Base-by-base conservation (phyloP, 345 rosid genomes). In the Abelmoschus esculentus region DNA sequence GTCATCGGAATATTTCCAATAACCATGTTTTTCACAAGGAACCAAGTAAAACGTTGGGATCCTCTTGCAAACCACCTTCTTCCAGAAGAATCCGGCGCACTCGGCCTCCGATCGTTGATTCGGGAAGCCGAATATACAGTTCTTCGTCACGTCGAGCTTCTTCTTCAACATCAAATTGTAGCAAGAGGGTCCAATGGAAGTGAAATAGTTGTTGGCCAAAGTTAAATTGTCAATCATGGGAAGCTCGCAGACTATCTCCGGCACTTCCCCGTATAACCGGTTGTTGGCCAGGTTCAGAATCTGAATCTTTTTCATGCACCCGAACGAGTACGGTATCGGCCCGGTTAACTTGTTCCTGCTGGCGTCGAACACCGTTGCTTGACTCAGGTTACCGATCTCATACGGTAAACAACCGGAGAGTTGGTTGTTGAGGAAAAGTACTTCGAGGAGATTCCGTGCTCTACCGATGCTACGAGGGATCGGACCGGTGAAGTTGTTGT, bases 111-210 rank as follows among this genome's bases (percentile, higher is more conserved):
- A 13, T 68, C 76, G 79, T 81, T 87, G 89, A 7, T 50, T 10
- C 7, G 89, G 86, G 17, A 87, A 80, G 28, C 58, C 92, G 49
- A 59, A 53, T 69, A 87, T 82, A 81, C 92, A 87, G 77, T 87
- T 85, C 75, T 54, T 78, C 17, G 69, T 26, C 18, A 87, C 76
- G 54, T 85, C 79, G 12, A 87, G 84, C 17, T 7, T 67, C 77
- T 76, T 84, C 2, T n/a, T 61, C 14, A 0, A 0, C 38, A 87
- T 76, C 72, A 82, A 57, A 12, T 78, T 61, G 78, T 82, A 52
- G 76, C 92, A 87, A 46, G 66, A 67, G 0, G 82, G 83, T 4
- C 89, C 92, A 6, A 84, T 88, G 65, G 80, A 73, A 5, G 89
- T 87, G 79, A 87, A 85, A 77, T 84, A 87, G 60, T 87, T 87